A percentile compares a stretch with the other conserved stretches of the same genome.
phyloP scores from a whole-genome alignment of 768 basidiomycete genomes.

The Agaricus subrufescens region DNA sequence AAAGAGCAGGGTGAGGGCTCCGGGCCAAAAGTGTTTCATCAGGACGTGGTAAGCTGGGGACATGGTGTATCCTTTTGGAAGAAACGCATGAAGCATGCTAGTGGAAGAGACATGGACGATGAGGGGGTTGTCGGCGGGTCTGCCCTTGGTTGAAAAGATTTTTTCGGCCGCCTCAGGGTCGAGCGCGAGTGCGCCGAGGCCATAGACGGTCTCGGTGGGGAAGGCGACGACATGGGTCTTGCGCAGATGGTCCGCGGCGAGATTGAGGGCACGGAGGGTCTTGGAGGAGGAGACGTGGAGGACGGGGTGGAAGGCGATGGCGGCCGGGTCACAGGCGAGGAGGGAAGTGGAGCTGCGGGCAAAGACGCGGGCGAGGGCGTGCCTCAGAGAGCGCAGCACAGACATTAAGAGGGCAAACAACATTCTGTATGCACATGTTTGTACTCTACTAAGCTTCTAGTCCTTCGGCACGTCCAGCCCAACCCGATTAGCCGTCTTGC shows the following conservation, averaged over 20 bases:
- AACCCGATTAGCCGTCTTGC: constrained; percentile 82
- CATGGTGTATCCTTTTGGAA: constrained; percentile 61
- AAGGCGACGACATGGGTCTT: constrained; percentile 66
- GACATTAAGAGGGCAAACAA: constrained; percentile 17
- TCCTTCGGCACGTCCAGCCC: constrained; percentile 76
- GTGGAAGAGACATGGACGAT: constrained; percentile 93
- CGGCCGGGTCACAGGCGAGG: constrained; percentile 57
- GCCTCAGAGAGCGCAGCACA: constrained; percentile 26
- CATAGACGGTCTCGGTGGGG: constrained; percentile 98
- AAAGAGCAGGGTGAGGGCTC: constrained; percentile 88
- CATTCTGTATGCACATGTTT: constrained; percentile 8
- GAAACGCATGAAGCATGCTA: constrained; percentile 71
- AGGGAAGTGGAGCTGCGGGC: constrained; percentile 31
- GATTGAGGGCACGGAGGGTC: constrained; percentile 48
- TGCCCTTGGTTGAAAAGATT: constrained; percentile 87
- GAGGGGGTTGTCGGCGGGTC: constrained; percentile 93
- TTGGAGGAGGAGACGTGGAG: constrained; percentile 46
- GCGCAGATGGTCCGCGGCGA: constrained; percentile 52
- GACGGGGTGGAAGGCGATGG: constrained; percentile 49
- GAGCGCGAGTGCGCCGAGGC: constrained; percentile 86
- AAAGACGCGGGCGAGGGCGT: constrained; percentile 21
- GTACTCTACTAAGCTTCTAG: not conserved
- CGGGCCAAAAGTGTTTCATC: constrained; percentile 91
- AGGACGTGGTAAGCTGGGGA: constrained; percentile 66
- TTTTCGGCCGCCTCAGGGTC: constrained; percentile 54